Conservation (phyloP, 768 basidiomycete genomes). For the Phlebiopsis gigantea region DNA sequence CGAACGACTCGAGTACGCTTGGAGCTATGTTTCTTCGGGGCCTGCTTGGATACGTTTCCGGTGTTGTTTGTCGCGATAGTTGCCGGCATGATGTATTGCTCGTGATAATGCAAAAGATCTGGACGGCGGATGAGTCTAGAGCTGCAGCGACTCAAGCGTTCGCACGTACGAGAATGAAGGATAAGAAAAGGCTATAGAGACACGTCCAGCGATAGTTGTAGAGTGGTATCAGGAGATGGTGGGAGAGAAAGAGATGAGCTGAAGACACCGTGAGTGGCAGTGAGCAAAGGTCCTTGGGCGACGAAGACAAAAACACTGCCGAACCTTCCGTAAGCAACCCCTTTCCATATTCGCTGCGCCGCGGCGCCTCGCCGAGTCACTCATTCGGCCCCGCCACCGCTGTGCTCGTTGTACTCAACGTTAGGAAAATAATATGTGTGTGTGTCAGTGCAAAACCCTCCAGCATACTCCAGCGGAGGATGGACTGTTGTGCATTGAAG, state of each 20-base stretch:
- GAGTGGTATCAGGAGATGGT: neutral
- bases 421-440: neutral
- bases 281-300: conserved; percentile 5
- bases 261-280: conserved; percentile 4
- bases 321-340: conserved; percentile 12
- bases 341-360: conserved; percentile 5
- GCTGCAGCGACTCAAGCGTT: neutral
- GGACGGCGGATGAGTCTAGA: neutral
- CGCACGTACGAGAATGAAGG: neutral
- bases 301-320: conserved; percentile 10
- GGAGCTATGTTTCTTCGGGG: conserved; percentile 9
- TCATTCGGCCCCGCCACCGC: neutral
- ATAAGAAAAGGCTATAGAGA: neutral
- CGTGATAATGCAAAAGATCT: conserved; percentile 1
- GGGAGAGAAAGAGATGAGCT: neutral
- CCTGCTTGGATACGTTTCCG: neutral
- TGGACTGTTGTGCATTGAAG: too few relatives aligned
- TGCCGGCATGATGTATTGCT: conserved; percentile 15
- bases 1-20: conserved; percentile 42
- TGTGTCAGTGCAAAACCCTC: too few relatives aligned
- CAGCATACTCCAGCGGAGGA: too few relatives aligned
- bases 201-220: neutral
- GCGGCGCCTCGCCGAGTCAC: conserved; percentile 10
- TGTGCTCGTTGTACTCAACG: neutral
- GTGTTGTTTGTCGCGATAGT: conserved; percentile 6